Evolutionary conservation across 495 filamentous ascomycete species (phyloP), one percentile per base, ranked within the genome.

Genomic region (Gamarada debralockiae): DNA sequence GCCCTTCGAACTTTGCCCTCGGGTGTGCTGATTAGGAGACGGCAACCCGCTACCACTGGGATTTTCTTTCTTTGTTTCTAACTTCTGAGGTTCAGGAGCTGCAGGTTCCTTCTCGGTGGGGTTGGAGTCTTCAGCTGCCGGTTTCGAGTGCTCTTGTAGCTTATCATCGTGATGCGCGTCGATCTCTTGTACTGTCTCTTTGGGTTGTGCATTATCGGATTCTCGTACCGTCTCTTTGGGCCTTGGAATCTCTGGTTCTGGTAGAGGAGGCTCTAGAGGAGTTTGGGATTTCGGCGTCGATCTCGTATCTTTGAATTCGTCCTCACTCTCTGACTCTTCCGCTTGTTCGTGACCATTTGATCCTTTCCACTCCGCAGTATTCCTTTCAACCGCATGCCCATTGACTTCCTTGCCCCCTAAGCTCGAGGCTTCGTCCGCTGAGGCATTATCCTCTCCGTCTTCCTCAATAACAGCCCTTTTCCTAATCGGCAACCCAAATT

Each of bases 401-500:
- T 51, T 64, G 33, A 13, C 12, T 2, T 44, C 37, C 21, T 48
- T 40, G 21, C 14, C 43, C 17, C 17, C 50, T 38, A 34, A 21
- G 5, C 38, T 15, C 17, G 49, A 25, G n/a, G 17, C 21, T 24
- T 48, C 34, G 22, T 55, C 20, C 25, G 55, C 52, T n/a, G 29
- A 43, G 34, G 38, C n/a, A 14, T 15, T 49, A 51, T 45, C 52
- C 17, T 48, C 48, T 36, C 48, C 47, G 4, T 53, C 55, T 25
- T 22, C 46, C 18, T 13, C 50, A 34, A 59, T 44, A 37, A 45
- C 33, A 18, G 40, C 47, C 23, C 55, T 67, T 55, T 73, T 74
- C 60, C 59, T 65, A 27, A 80, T 68, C 37, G 75, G 77, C 44
- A 82, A 65, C 21, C 78, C 77, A 61, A 81, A 82, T 39, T 82